phyloP scores from a whole-genome alignment of 2,329 filamentous ascomycete species.

The Xylaria arbuscula region DNA sequence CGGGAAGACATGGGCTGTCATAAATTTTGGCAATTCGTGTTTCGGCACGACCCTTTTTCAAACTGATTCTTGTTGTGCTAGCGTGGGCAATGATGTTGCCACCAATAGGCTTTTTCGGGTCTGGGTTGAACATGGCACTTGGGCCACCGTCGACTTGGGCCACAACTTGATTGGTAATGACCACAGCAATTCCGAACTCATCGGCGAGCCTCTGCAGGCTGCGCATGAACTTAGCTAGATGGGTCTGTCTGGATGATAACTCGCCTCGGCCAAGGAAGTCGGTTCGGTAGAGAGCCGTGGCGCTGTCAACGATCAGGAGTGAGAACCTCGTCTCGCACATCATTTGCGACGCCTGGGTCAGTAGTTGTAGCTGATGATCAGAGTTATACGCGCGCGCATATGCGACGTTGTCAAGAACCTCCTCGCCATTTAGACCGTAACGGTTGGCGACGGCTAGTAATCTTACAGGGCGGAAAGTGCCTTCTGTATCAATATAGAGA shows the following conservation, averaged over 20 bases:
- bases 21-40: conserved; percentile 99
- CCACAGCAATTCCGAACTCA: conserved; percentile 94
- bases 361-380: conserved; percentile 93
- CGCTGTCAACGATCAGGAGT: conserved; percentile 93
- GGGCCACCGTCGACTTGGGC: conserved; percentile 97
- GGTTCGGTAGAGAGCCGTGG: conserved; percentile 93
- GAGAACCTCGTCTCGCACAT: conserved; percentile 99
- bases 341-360: conserved; percentile 96
- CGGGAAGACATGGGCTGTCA: conserved; percentile 95
- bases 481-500: conserved; percentile 97
- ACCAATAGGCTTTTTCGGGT: conserved; percentile 98
- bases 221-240: conserved; percentile 89
- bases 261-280: conserved; percentile 98
- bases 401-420: conserved; percentile 97
- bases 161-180: conserved; percentile 99
- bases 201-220: conserved; percentile 81
- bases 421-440: conserved; percentile 94
- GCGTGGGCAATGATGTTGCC: conserved; percentile 99
- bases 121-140: conserved; percentile 98
- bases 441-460: conserved; percentile 91
- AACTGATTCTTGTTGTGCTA: conserved; percentile 90
- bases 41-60: conserved; percentile 96
- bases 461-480: conserved; percentile 93
- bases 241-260: conserved; percentile 90
- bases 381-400: conserved; percentile 99